Conservation (phyloP, 1,284 basidiomycete genomes). For the Ustilago lituana region DNA sequence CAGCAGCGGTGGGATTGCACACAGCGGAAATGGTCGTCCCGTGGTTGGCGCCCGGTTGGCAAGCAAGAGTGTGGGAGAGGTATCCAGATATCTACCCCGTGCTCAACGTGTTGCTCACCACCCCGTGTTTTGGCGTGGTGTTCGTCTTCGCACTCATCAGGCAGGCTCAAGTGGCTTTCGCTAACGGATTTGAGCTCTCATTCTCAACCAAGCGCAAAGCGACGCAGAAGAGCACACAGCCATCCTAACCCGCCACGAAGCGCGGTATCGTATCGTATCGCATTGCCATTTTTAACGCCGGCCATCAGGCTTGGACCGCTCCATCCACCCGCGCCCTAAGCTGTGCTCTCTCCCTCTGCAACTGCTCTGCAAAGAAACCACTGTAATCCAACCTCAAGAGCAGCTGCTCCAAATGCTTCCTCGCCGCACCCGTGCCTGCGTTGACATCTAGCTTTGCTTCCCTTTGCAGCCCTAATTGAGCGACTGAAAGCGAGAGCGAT, state of each 20-base stretch:
- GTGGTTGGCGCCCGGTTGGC: conserved; percentile 7
- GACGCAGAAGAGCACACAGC: background rate
- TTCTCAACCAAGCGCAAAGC: background rate
- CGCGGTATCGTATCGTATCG: background rate
- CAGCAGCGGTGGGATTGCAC: conserved; percentile 74
- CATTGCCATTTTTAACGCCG: background rate
- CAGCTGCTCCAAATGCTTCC: conserved; percentile 83
- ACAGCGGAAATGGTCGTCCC: conserved; percentile 73
- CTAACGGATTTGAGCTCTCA: conserved; percentile 46
- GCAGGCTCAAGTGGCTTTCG: conserved; percentile 63
- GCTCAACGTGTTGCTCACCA: conserved; percentile 83
- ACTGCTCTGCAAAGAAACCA: conserved; percentile 73
- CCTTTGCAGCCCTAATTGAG: conserved; percentile 15
- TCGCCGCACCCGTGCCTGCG: conserved; percentile 68
- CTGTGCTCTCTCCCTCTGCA: conserved; percentile 21
- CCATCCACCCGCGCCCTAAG: conserved; percentile 10
- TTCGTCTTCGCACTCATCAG: conserved; percentile 68
- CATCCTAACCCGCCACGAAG: too few species aligned
- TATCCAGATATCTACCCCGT: conserved; percentile 88
- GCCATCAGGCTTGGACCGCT: conserved; percentile 5
- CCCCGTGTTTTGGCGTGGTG: conserved; percentile 77
- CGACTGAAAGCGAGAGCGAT: conserved; percentile 26
- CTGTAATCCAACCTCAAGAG: conserved; percentile 86
- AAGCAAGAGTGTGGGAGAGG: conserved; percentile 72
- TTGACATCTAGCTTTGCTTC: conserved; percentile 1